Conservation (phyloP, 495 filamentous ascomycete species). For the Penicillium lividum region DNA sequence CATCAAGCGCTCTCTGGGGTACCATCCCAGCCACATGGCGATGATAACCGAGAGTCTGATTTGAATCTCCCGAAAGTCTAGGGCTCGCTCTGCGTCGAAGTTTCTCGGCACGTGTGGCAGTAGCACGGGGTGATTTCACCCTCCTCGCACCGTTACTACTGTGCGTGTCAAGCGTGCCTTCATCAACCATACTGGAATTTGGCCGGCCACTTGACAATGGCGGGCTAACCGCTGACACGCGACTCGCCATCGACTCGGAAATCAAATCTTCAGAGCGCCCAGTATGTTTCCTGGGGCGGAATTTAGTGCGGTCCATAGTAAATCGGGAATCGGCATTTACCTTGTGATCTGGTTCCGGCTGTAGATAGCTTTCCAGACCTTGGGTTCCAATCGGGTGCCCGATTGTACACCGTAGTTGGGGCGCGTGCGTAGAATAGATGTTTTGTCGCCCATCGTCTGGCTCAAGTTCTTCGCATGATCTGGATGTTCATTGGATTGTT, state of each 20-base stretch:
- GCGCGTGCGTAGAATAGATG: constrained; percentile 5
- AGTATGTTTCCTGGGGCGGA: constrained; percentile 12
- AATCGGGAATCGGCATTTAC: background rate
- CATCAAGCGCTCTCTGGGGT: background rate
- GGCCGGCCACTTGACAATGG: constrained; percentile 24
- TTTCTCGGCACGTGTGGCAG: constrained; percentile 15
- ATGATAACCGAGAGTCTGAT: background rate
- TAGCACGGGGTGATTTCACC: constrained; percentile 15
- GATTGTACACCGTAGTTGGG: background rate
- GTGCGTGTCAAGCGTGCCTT: constrained; percentile 24
- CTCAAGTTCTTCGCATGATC: constrained; percentile 9
- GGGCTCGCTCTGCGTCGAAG: constrained; percentile 14
- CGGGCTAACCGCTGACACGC: constrained; percentile 19
- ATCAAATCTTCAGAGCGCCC: constrained; percentile 20
- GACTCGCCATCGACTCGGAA: constrained; percentile 27
- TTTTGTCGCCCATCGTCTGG: constrained; percentile 13
- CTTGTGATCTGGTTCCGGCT: constrained; percentile 1
- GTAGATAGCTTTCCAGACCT: constrained; percentile 5
- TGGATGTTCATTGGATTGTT: constrained; percentile 1
- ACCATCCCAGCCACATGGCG: background rate
- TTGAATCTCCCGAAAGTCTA: constrained; percentile 3
- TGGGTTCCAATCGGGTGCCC: constrained; percentile 1
- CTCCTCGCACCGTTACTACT: constrained; percentile 24
- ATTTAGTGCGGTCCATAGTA: constrained; percentile 5
- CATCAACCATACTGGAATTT: constrained; percentile 25